Base-by-base conservation (phyloP, 768 basidiomycete genomes). In the Pholiota molesta region DNA sequence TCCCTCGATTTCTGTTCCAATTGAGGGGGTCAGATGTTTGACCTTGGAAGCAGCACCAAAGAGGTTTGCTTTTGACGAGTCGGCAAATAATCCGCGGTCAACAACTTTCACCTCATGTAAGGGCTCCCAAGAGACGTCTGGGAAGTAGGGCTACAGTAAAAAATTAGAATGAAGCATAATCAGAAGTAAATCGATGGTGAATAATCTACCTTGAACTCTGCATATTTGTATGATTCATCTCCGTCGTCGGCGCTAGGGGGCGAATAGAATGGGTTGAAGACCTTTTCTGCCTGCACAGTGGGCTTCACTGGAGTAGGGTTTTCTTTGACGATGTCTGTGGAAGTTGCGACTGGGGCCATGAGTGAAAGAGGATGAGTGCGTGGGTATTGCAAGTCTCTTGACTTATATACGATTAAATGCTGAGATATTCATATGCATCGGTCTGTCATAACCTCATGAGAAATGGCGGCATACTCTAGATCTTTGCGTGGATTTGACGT, bases 1-100 rank as follows among this genome's bases (percentile, higher is more conserved):
- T 7, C 91, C 92, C 5, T 75, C 70, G 52, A 94, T 76, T 71
- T 94, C 92, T 29, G 90, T 91, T 17, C 91, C 92, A 65, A 94
- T 88, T 39, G 81, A 78, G 1, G 88, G 89, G 0, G 89, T 90
- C 51, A 92, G 75, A 66, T 91, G 80, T 62, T 79, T 83, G 55
- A 92, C 84, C 70, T 87, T 90, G 59, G 78, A 78, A 11, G 88
- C 91, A 19, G 87, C 90, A 55, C 78, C 70, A 42, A 92, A 75
- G 17, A 94, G 76, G 47, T 74, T 82, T 68, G 83, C 83, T 78
- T 94, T 94, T 64, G 81, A 78, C 0, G 86, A 84, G 68, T 92
- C 91, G 7, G 91, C 91, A 51, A 76, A 77, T n/a, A 82, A 73
- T 9, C 81, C 92, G 31, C 89, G 86, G 55, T 94, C 90, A 19